Evolutionary conservation across 306 rosid species (phyloP).

Genomic region (Castanopsis chinensis): DNA sequence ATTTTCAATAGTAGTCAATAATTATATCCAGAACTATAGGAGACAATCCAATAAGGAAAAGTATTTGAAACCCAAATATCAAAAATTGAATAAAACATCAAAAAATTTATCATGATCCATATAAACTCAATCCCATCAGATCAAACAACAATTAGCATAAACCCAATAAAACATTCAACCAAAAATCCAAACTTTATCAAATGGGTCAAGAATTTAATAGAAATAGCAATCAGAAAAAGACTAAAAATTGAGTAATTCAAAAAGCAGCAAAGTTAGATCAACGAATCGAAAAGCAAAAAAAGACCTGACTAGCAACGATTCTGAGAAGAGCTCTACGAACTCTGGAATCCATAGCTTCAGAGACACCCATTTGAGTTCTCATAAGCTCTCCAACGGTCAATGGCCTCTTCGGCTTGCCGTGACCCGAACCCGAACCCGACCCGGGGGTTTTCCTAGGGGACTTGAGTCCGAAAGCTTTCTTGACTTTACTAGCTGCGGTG

Average conservation of each 20-base stretch:
- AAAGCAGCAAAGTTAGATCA: not conserved
- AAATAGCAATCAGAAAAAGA: not conserved
- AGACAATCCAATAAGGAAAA: not conserved
- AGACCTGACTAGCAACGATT: slow-evolving; percentile 92
- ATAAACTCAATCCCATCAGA: slow-evolving; percentile 7
- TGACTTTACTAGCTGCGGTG: slow-evolving; percentile 92
- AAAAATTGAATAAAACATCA: no score
- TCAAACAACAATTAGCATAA: slow-evolving; percentile 19
- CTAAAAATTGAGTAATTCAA: not conserved
- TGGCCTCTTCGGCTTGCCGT: slow-evolving; percentile 59
- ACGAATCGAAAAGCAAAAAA: not conserved
- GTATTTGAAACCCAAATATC: no score
- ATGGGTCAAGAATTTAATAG: not conserved
- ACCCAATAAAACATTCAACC: slow-evolving; percentile 12
- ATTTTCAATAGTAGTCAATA: not conserved
- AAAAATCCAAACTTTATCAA: not conserved
- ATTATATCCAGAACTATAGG: not conserved
- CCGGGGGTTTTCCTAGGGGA: slow-evolving; percentile 87
- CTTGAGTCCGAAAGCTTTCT: slow-evolving; percentile 91
- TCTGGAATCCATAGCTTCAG: slow-evolving; percentile 90
- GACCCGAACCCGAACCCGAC: slow-evolving; percentile 50
- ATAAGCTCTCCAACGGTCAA: slow-evolving; percentile 93
- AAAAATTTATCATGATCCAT: no score
- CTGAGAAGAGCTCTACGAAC: slow-evolving; percentile 84
- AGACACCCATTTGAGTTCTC: slow-evolving; percentile 95